Evolutionary conservation across 164 flowering plant species (phyloP).

Genomic region (Aristolochia fimbriata): DNA sequence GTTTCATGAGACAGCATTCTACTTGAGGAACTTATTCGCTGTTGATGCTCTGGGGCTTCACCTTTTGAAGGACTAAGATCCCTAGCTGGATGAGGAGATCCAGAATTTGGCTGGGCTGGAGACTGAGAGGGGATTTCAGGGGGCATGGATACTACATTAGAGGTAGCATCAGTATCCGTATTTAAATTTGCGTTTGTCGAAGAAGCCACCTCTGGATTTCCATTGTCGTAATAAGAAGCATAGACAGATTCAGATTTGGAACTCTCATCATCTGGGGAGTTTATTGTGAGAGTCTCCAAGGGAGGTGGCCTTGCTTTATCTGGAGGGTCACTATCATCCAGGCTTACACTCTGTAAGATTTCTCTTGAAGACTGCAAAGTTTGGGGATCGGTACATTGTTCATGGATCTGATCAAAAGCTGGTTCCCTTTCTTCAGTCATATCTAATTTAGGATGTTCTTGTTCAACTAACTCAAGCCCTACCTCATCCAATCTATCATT

Average conservation of each 20-base stretch:
- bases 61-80: constrained; percentile 11
- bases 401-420: constrained; percentile 12
- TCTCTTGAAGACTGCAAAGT: constrained; percentile 7
- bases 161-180: constrained; percentile 2
- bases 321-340: constrained; percentile 15
- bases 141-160: constrained; percentile 6
- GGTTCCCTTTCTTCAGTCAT: constrained; percentile 4
- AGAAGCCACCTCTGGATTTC: constrained; percentile 12
- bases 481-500: constrained; percentile 13
- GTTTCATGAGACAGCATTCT: constrained; percentile 1
- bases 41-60: constrained; percentile 3
- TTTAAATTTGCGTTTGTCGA: constrained; percentile 13
- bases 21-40: constrained; percentile 9
- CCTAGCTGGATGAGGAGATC: constrained; percentile 7
- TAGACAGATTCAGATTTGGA: constrained; percentile 11
- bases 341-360: constrained; percentile 6
- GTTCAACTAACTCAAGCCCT: constrained; percentile 8
- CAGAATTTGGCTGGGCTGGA: constrained; percentile 7
- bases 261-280: constrained; percentile 17
- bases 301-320: constrained; percentile 22
- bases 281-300: constrained; percentile 29
- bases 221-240: constrained; percentile 11
- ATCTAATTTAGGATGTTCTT: constrained; percentile 15
- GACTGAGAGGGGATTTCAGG: constrained; percentile 12
- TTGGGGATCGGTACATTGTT: constrained; percentile 12